Evolutionary conservation across 2,329 filamentous ascomycete genomes (phyloP).

Genomic region (Mycogone perniciosa): DNA sequence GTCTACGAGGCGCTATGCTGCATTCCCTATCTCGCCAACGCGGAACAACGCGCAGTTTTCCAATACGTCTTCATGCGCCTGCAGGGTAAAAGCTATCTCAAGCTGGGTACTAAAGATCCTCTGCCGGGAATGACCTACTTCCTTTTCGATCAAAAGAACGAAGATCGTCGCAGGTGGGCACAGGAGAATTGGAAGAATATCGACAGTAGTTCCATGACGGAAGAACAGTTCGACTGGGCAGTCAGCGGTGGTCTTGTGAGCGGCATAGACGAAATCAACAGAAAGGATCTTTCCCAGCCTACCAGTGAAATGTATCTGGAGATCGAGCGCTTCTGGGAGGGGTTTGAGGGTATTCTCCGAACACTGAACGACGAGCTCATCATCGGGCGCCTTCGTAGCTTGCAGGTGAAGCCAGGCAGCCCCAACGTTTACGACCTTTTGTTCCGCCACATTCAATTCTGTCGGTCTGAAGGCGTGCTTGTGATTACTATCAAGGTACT

Average conservation of each 20-base stretch:
- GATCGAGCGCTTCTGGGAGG: conserved; percentile 74
- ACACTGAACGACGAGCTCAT: conserved; percentile 69
- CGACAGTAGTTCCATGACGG: conserved; percentile 53
- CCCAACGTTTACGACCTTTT: conserved; percentile 61
- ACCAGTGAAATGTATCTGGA: conserved; percentile 32
- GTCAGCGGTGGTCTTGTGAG: conserved; percentile 66
- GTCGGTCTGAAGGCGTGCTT: conserved; percentile 52
- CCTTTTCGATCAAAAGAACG: conserved; percentile 58
- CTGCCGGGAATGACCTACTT: conserved; percentile 81
- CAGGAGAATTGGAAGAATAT: conserved; percentile 40
- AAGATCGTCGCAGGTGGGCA: conserved; percentile 44
- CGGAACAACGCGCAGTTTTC: conserved; percentile 54
- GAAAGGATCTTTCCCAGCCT: conserved; percentile 33
- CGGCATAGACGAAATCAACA: conserved; percentile 57
- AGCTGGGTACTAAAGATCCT: conserved; percentile 63
- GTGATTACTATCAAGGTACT: conserved; percentile 65
- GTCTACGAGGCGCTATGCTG: conserved; percentile 87
- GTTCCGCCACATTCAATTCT: conserved; percentile 47
- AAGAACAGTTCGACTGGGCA: conserved; percentile 80
- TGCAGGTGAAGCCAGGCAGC: conserved; percentile 58
- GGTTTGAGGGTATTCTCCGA: conserved; percentile 65
- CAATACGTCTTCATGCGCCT: conserved; percentile 77
- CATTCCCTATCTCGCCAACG: conserved; percentile 62
- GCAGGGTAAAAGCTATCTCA: conserved; percentile 65
- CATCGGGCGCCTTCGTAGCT: conserved; percentile 67